Evolutionary conservation across 768 basidiomycete species (phyloP), one percentile per base, ranked within the genome.

Genomic region (Boletus subparvulus): DNA sequence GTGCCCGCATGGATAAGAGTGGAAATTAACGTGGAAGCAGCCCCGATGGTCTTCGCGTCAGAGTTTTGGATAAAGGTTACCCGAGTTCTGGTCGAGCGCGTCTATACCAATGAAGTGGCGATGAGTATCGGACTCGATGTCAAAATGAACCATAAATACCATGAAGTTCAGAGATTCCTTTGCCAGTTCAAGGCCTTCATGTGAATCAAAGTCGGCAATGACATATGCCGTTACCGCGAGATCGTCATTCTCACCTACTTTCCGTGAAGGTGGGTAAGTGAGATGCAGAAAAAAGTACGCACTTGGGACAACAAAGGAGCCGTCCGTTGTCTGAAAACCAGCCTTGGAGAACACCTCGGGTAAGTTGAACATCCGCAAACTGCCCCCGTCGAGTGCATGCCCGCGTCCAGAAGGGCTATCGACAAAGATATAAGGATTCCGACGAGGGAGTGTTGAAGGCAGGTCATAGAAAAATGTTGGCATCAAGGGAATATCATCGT

Each of bases 401-500:
- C 56, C 68, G 7, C 30, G 51, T 24, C 58, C 47, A 21, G 77
- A 77, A 3, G 78, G 65, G 35, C 73, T 76, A 4, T 77, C 65
- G 0, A 87, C 84, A 64, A 85, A 83, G 52, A 98, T 85, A 66
- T 89, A 83, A 28, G 73, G 76, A 70, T 93, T 98, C n/a, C 97
- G 75, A 12, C 87, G 80, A 53, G 79, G 75, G 41, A 78, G 77
- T 0, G 91, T 85, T 0, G 82, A 83, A 1, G 94, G 90, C 7
- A 94, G 80, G 64, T 96, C 92, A 67, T 96, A 98, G 75, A 98
- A 98, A 73, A 90, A 94, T 14, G 79, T 87, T 32, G 82, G 73
- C 52, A 91, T 80, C 33, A 79, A 76, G 7, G 74, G 74, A 9
- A 71, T 70, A 40, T 78, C 72, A 2, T 77, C 78, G 44, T 90